Evolutionary conservation across 2,329 filamentous ascomycete genomes (phyloP), one percentile per base, ranked within the genome.

Genomic region (Neurospora sp.): DNA sequence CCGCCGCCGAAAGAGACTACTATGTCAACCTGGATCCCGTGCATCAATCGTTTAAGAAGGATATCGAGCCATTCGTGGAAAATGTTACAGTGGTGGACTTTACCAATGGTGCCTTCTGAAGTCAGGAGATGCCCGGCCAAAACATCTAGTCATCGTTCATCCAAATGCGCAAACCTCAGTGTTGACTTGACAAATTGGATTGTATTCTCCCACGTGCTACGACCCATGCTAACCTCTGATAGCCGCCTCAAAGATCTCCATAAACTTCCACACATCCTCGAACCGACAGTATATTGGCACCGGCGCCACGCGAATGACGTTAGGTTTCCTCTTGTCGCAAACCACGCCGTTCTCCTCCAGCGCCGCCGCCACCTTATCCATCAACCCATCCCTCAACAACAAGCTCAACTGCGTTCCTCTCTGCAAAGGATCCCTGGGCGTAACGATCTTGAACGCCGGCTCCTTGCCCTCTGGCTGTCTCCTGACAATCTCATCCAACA

Each of bases 241-340:
- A 15, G 70, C 74, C n/a, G 11, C 41, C 37, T 66, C 62, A 28
- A 75, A 73, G 23, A 73, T 70, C 71, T 76, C 69, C 11, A 79
- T 74, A 69, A 77, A 79, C 33, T 68, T 71, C 74, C 74, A 79
- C 5, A 91, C 87, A 73, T 97, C 93, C 71, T 84, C 83, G 77
- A 92, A 96, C 0, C 86, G 88, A 76, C 95, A 95, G 80, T 97
- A 97, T 74, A 97, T 79, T 8, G 93, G 93, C 57, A 91, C 90
- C 1, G 94, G 93, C 1, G 93, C 92, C 1, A 96, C 88, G 1
- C 93, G 84, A 67, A 97, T 89, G 17, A 97, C 93, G 77, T 94
- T 89, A 1, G 94, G 93, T 78, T 92, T 92, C 71, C 93, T 84
- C 84, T 96, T 91, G 77, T 97, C 93, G 43, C 92, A 88, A 0